Percentiles rank a stretch among this genome's conserved stretches.
These are phyloP conservation scores for Poa annua DNA, from an alignment of 176 grass and related monocot genomes.

Conservation along the genomic window DNA sequence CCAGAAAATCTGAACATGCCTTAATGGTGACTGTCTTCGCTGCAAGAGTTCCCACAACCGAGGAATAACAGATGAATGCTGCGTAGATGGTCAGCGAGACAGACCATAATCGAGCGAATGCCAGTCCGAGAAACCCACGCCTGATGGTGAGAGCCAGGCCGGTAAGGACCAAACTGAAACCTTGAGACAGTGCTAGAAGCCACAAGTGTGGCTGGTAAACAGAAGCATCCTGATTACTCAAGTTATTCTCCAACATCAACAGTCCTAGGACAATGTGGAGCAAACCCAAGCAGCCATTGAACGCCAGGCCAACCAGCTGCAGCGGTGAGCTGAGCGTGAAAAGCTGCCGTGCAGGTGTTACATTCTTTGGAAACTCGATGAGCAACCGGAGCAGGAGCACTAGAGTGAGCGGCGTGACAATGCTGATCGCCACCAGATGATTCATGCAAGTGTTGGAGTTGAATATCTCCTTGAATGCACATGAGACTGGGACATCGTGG, in stretches of 20 bases:
- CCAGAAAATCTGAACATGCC: constrained; percentile 59
- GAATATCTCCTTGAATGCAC: constrained; percentile 5
- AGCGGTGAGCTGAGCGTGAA: constrained; percentile 37
- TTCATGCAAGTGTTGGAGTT: constrained; percentile 72
- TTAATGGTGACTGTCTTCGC: constrained; percentile 41
- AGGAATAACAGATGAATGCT: constrained; percentile 58
- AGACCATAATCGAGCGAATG: constrained; percentile 43
- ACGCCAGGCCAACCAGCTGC: constrained; percentile 28
- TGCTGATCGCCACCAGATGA: constrained; percentile 47
- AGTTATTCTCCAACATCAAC: constrained; percentile 56
- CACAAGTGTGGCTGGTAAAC: constrained; percentile 53
- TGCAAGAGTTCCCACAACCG: constrained; percentile 42
- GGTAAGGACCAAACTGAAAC: constrained; percentile 42
- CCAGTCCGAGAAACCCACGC: constrained; percentile 35
- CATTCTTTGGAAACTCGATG: constrained; percentile 43
- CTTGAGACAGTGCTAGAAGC: constrained; percentile 54
- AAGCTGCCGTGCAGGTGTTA: neutral
- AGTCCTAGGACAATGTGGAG: constrained; percentile 46
- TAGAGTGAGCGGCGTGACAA: constrained; percentile 28
- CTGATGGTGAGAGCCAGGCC: constrained; percentile 41
- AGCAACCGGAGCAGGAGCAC: constrained; percentile 44
- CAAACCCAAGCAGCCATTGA: constrained; percentile 57
- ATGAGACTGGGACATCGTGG: neutral
- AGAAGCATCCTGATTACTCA: neutral
- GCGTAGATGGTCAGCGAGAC: constrained; percentile 34